Base-by-base conservation (phyloP, 139 green algal species). In the Klebsormidium nitens region DNA sequence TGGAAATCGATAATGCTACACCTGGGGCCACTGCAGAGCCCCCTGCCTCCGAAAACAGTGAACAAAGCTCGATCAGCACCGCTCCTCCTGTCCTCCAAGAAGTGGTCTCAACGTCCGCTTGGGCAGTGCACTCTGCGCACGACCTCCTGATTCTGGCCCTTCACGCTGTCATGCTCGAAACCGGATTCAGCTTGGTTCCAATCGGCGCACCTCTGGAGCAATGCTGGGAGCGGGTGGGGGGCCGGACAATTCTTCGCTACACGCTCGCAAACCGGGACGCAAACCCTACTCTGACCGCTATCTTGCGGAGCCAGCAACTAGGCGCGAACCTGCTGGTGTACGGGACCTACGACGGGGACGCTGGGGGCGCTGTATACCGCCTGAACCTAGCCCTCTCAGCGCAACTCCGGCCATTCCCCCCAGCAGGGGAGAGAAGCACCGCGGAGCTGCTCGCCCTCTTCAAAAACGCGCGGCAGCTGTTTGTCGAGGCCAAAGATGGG, bases 151-250 rank as follows among this genome's bases (percentile, higher is more conserved):
- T 66, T 11, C 29, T 34, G 38, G 59, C 40, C 4, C 29, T 66
- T 3, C 59, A 66, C 44, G 59, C 59, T 5, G 5, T 34, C 26
- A 66, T 66, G 59, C 40, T 66, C 29, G 59, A 66, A 66, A 66
- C 59, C 19, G 59, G 59, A 5, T 52, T 66, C 59, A 49, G 42
- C 42, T 49, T 49, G 14, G 8, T 14, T 49, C 42, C 14, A 8
- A 8, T 14, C 8, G 42, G 8, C 42, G 8, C 42, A 49, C 42
- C 59, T 66, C n/a, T 23, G 46, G 23, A 23, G 23, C 36, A 6
- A 61, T 31, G 59, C 40, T 66, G 59, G 59, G 19, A n/a, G 17
- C 4, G 29, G 11, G 59, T 31, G 38, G 11, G 40, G 59, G 59
- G 59, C 5, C 59, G 29, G 32, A 52, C 44, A 23, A 66, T 5